phyloP scores from a whole-genome alignment of 768 basidiomycete species.

The Naganishia kalamii region DNA sequence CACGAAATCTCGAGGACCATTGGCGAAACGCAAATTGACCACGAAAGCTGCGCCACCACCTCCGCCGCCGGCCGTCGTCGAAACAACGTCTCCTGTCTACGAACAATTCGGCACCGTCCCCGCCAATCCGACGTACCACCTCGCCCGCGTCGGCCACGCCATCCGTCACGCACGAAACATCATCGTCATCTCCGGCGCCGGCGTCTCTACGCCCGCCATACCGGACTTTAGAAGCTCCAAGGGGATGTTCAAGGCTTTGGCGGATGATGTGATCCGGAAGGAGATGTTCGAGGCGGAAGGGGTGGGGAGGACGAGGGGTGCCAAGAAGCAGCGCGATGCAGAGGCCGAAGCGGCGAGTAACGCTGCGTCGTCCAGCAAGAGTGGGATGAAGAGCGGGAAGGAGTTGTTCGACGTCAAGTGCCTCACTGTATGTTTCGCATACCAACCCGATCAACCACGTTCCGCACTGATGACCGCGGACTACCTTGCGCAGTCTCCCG shows the following conservation, averaged over 20 bases:
- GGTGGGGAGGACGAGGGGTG: background rate
- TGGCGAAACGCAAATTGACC: background rate
- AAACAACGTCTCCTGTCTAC: background rate
- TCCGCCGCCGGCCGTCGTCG: too few species aligned
- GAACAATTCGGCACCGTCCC: conserved; percentile 18
- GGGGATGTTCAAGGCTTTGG: conserved; percentile 24
- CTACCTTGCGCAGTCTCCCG: conserved; percentile 22
- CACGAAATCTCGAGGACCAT: background rate
- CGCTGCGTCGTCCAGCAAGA: conserved; percentile 1
- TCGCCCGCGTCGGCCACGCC: conserved; percentile 20
- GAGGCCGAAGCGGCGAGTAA: conserved; percentile 12
- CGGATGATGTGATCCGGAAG: conserved; percentile 7
- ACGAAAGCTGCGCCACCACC: background rate
- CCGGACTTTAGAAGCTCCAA: conserved; percentile 24
- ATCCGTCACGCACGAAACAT: conserved; percentile 23
- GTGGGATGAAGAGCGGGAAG: conserved; percentile 76
- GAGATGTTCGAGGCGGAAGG: background rate
- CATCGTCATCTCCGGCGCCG: conserved; percentile 24
- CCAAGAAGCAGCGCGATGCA: background rate
- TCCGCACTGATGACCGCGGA: too few species aligned
- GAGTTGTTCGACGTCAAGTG: conserved; percentile 88
- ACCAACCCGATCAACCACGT: too few species aligned
- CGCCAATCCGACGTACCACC: conserved; percentile 12
- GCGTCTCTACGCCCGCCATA: conserved; percentile 26
- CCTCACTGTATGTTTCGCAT: conserved; percentile 57